Conservation (phyloP, 345 rosid genomes). For the Luvunga scandens region DNA sequence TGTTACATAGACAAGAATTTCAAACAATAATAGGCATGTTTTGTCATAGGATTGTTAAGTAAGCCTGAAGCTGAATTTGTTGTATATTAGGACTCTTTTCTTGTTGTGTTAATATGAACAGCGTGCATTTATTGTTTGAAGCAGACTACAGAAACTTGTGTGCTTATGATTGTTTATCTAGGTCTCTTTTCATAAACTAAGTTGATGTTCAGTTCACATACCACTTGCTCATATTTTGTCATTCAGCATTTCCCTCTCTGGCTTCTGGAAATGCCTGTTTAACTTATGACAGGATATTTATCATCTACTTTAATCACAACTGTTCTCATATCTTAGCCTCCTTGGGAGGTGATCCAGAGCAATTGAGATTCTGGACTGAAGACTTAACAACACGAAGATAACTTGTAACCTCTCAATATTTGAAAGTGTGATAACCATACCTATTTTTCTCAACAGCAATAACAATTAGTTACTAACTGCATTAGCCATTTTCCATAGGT, state of each 20-base stretch:
- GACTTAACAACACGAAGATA: not conserved
- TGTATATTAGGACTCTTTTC: not conserved
- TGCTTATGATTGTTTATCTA: not conserved
- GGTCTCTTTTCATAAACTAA: not conserved
- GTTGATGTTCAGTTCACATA: not conserved
- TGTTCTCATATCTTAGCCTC: not conserved
- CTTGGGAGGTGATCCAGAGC: not conserved
- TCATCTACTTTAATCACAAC: not conserved
- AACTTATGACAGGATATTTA: not conserved
- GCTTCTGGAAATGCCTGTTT: not conserved
- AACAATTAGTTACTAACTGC: not conserved
- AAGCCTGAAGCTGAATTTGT: not conserved
- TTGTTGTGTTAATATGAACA: not conserved
- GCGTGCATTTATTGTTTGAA: not conserved
- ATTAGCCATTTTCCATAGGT: conserved; percentile 21
- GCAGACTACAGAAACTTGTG: not conserved
- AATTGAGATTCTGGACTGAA: not conserved
- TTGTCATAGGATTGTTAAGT: not conserved
- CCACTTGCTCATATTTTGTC: not conserved
- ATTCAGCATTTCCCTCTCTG: no score
- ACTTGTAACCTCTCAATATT: not conserved
- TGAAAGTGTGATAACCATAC: not conserved
- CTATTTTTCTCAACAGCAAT: not conserved
- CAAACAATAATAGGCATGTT: not conserved
- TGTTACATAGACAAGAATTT: not conserved